These are phyloP conservation scores for Fusarium lyarnte DNA, from an alignment of 2,329 filamentous ascomycete genomes.

Conservation along the genomic window DNA sequence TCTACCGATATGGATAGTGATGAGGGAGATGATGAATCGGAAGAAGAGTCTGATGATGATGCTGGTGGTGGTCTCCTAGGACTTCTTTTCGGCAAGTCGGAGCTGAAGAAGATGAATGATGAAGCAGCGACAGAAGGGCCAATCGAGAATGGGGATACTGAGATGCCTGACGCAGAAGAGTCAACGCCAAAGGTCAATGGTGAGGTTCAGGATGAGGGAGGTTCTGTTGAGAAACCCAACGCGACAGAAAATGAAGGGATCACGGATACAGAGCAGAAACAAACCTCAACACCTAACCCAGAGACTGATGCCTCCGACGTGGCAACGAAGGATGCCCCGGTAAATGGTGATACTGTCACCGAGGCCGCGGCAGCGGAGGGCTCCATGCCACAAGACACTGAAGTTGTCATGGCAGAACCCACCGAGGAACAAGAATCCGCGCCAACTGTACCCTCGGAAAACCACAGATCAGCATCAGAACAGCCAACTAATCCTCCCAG, in stretches of 20 bases:
- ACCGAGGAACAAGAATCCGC: conserved; percentile 33
- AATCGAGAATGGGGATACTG: conserved; percentile 36
- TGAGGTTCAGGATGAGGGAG: conserved; percentile 48
- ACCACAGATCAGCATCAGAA: conserved; percentile 55
- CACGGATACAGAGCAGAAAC: neutral
- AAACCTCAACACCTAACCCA: neutral
- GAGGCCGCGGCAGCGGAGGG: neutral
- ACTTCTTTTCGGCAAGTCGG: conserved; percentile 67
- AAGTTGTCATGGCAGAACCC: conserved; percentile 47
- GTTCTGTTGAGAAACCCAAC: conserved; percentile 47
- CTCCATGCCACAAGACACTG: conserved; percentile 13
- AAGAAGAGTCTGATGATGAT: conserved; percentile 55
- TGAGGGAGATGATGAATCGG: conserved; percentile 57
- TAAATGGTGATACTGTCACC: neutral
- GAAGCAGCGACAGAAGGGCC: conserved; percentile 44
- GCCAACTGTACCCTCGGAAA: conserved; percentile 41
- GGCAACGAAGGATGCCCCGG: neutral
- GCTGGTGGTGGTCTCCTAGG: conserved; percentile 60
- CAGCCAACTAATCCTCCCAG: conserved; percentile 55
- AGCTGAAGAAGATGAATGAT: conserved; percentile 62
- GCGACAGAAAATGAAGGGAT: conserved; percentile 11
- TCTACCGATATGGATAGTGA: conserved; percentile 62
- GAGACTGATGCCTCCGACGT: neutral
- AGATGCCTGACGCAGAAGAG: conserved; percentile 31
- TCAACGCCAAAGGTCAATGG: conserved; percentile 28